Conservation (phyloP, 2,329 filamentous ascomycete genomes). For the Ascochyta viciae-villosae region DNA sequence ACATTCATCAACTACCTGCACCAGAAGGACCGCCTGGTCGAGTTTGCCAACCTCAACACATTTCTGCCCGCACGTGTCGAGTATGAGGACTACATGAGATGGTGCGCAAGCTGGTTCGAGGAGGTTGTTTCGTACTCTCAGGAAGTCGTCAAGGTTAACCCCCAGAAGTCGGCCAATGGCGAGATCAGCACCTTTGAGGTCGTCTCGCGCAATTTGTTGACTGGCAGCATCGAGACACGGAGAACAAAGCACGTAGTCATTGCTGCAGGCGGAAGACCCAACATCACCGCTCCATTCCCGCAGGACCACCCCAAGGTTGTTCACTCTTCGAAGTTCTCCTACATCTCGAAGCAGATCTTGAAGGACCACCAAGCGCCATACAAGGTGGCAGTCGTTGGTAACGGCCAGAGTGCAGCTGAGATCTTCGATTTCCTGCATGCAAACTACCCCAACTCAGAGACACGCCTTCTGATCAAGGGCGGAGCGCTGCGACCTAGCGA, state of each 20-base stretch:
- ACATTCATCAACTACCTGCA: conserved; percentile 97
- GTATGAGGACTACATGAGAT: conserved; percentile 94
- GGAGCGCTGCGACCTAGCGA: conserved; percentile 88
- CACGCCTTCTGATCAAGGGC: conserved; percentile 79
- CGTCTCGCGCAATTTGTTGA: conserved; percentile 66
- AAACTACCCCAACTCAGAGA: conserved; percentile 81
- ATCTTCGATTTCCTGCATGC: conserved; percentile 89
- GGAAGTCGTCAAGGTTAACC: conserved; percentile 76
- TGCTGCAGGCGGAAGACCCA: conserved; percentile 71
- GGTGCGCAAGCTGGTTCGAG: conserved; percentile 84
- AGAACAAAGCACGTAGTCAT: conserved; percentile 73
- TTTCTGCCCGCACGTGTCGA: conserved; percentile 86
- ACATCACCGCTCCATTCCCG: conserved; percentile 74
- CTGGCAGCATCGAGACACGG: conserved; percentile 61
- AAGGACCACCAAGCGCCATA: conserved; percentile 64
- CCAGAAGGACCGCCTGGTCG: conserved; percentile 77
- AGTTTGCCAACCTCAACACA: conserved; percentile 89
- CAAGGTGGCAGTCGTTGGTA: conserved; percentile 83
- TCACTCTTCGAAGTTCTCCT: conserved; percentile 87
- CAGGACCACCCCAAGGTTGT: conserved; percentile 75
- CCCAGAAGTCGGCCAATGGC: conserved; percentile 60
- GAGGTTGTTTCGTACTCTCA: conserved; percentile 76
- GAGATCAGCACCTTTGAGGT: conserved; percentile 72
- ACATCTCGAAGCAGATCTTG: conserved; percentile 67
- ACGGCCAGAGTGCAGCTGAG: conserved; percentile 91